Evolutionary conservation across 495 filamentous ascomycete genomes (phyloP), one percentile per base, ranked within the genome.

Genomic region (Lasiosphaeria hispida): DNA sequence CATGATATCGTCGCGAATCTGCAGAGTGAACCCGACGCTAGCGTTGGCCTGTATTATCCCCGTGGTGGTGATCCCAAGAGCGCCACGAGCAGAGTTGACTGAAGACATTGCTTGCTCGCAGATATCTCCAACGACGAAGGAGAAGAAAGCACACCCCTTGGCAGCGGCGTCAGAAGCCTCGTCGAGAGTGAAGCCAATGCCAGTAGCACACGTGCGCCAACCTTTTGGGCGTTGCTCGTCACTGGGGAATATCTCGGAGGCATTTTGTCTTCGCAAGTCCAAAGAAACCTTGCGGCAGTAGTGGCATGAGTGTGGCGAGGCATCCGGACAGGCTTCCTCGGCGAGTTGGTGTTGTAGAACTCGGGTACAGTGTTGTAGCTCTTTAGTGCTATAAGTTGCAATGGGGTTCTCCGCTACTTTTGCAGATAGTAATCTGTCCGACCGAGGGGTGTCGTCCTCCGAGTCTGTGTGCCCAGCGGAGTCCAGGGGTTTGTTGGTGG

Each of bases 291-390:
- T 4, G 17, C 49, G 36, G 35, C 49, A 52, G n/a, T 37, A 11
- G 49, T 10, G 13, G 35, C 49, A 52, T 10, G 35, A 38, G 36
- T 52, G 49, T n/a, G 49, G 49, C 15, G 49, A 52, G 35, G 30
- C 23, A 18, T 23, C 14, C 5, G 49, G 37, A 40, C 40, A 19
- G 10, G 35, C 11, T 14, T 13, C 1, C 9, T 52, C 49, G 35
- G 40, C 35, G 2, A 38, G 17, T 6, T 30, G 49, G 37, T 52
- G 37, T 9, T 52, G 49, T 10, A 19, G 35, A 15, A 52, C 36
- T 7, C 34, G 36, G 48, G 2, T 30, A 7, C 14, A 14, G 14
- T 14, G 36, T 6, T 37, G 14, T 14, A 7, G 13, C 49, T 10
- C 19, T 3, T 7, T 23, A n/a, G 9, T 5, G 14, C 15, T 18